These are phyloP conservation scores for Talaromyces trachyspermus DNA, from an alignment of 495 filamentous ascomycete genomes.

Conservation along the genomic window DNA sequence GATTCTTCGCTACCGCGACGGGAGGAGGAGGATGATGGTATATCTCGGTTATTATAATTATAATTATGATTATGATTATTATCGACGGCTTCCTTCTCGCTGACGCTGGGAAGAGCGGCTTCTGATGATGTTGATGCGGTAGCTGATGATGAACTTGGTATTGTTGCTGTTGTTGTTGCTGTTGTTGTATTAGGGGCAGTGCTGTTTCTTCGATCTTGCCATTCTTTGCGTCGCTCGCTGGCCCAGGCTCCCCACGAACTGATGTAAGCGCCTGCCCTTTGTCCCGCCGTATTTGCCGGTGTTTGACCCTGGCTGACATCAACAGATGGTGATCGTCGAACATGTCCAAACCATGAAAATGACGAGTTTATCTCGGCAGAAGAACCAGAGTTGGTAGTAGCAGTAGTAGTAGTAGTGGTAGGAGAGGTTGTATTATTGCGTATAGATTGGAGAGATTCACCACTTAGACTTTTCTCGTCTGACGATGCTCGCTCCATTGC, in stretches of 20 bases:
- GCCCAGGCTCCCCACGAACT: constrained; percentile 96
- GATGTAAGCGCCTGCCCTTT: constrained; percentile 79
- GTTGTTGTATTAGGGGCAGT: constrained; percentile 11
- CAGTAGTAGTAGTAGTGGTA: background rate
- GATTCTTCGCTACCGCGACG: constrained; percentile 14
- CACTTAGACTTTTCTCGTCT: constrained; percentile 15
- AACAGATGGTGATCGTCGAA: constrained; percentile 33
- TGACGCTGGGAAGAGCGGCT: constrained; percentile 21
- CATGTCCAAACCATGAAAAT: constrained; percentile 20
- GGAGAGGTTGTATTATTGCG: background rate
- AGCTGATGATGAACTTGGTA: too few relatives aligned
- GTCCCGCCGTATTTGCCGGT: constrained; percentile 56
- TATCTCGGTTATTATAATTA: too few relatives aligned
- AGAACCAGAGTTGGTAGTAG: background rate
- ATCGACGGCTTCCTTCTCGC: constrained; percentile 27
- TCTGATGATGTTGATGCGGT: constrained; percentile 25
- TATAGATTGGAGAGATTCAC: constrained; percentile 10
- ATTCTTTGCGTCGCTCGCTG: constrained; percentile 71
- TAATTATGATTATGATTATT: too few relatives aligned
- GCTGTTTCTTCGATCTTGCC: constrained; percentile 35
- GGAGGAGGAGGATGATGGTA: too few relatives aligned
- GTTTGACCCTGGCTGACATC: constrained; percentile 63
- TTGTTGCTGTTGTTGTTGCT: constrained; percentile 25
- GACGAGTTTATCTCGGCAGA: background rate
- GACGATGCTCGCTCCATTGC: constrained; percentile 30